Conservation (phyloP, 306 rosid species). For the Arachis stenosperma region DNA sequence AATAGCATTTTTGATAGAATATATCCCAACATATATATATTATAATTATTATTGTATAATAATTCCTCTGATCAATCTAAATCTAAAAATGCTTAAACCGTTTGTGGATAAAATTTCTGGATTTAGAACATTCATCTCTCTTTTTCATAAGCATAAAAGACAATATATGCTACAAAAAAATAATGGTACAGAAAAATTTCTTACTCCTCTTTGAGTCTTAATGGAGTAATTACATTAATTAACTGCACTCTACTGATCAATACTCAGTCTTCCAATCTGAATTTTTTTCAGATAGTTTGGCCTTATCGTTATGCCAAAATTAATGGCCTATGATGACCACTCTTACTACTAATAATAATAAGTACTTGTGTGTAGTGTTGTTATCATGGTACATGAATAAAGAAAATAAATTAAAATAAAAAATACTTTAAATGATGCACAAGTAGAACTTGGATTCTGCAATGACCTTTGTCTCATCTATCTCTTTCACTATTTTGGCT, state of each 20-base stretch:
- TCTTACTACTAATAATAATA: constrained; percentile 5
- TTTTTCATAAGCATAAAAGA: constrained; percentile 35
- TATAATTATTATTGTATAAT: too few relatives aligned
- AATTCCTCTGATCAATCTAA: too few relatives aligned
- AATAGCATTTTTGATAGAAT: too few relatives aligned
- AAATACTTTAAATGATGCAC: constrained; percentile 35
- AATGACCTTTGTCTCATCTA: constrained; percentile 41
- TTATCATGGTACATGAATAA: constrained; percentile 29
- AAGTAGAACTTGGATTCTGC: constrained; percentile 41
- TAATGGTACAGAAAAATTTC: constrained; percentile 18
- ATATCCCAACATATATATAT: too few relatives aligned
- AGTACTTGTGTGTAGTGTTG: not conserved
- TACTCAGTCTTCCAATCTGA: constrained; percentile 23
- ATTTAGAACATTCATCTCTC: not conserved
- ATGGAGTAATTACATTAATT: not conserved
- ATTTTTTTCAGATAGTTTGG: constrained; percentile 5
- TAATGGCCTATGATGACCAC: not conserved
- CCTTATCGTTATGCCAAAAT: constrained; percentile 22
- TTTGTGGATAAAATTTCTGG: too few relatives aligned
- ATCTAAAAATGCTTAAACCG: too few relatives aligned
- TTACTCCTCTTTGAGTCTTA: constrained; percentile 14
- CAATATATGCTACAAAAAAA: constrained; percentile 38
- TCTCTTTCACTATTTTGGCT: constrained; percentile 56
- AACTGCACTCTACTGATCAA: not conserved
- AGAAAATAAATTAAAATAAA: not conserved